Evolutionary conservation across 495 filamentous ascomycete species (phyloP), one percentile per base, ranked within the genome.

Genomic region (Pyrenopolyporus hunteri): DNA sequence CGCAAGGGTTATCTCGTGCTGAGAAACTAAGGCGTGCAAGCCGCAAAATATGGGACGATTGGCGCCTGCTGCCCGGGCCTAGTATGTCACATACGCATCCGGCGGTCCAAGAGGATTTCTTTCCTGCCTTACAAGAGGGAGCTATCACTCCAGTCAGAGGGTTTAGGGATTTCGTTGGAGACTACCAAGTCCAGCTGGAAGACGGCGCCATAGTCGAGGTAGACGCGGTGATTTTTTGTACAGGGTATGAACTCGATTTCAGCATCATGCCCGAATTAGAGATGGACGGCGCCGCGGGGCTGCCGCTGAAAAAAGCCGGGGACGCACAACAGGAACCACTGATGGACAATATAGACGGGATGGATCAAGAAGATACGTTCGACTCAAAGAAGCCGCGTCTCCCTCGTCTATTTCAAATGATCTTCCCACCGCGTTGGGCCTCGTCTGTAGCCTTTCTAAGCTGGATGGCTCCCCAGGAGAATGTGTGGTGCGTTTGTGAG

Each of bases 211-310:
- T 33, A 17, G 23, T 68, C 13, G 61, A 68, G 36, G 64, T 66
- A 10, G 70, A 72, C 16, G 58, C 55, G 1, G 56, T 70, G 26
- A 67, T 73, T 23, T 68, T 57, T 26, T 72, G 70, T 28, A 70
- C 64, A 3, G 67, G 70, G n/a, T 70, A 68, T 39, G 17, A 54
- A 1, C 42, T 44, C 1, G 67, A 68, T 45, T 64, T 70, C 25
- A 48, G 51, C 33, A 63, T 68, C 39, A 60, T 63, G 32, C 63
- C 63, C 4, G 58, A 66, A 44, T 20, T 61, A 19, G 56, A 65
- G 42, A 60, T 61, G 51, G 61, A 63, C 28, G 59, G 56, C 20
- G 44, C 50, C 11, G 26, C 13, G 10, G 62, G 40, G 31, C 11
- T 65, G n/a, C 55, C 56, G n/a, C n/a, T 49, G 14, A 48, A 11